Evolutionary conservation across 805 yeast genomes (phyloP), one percentile per base, ranked within the genome.

Genomic region (Ogataea nonfermentans): DNA sequence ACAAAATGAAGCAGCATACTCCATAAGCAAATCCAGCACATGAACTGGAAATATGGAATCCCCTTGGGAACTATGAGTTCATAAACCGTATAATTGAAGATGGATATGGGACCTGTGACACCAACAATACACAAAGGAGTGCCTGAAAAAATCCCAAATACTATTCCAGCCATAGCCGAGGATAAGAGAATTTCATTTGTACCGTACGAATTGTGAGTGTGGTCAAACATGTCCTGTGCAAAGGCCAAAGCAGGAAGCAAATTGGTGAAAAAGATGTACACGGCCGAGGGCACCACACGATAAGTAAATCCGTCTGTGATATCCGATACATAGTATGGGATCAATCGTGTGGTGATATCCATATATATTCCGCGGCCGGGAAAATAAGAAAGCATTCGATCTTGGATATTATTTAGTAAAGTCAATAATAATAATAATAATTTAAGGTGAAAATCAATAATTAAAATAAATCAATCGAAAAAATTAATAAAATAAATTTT

Each of bases 11-110:
- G 72, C 9, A 80, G 71, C 86, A 84, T 82, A 4, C 87, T 74
- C 99, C 99, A 91, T 5, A 93, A 68, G 53, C 89, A 86, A 23
- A 91, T 69, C 98, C 98, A 93, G 57, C 91, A 82, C 96, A 93
- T 90, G 60, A 91, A 91, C 12, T 90, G 88, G 63, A 91, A 89
- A 58, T 76, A 89, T 2, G 63, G 60, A 1, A 73, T 66, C 7
- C 71, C 73, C 43, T 72, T 57, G 0, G 85, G 81, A 15, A 57
- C 63, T 25, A 86, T 72, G 35, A 86, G 71, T 44, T 82, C 83
- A 56, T 81, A 86, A 1, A 93, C 90, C 0, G 98, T 93, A 54
- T 88, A 89, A 55, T 86, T 86, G 71, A 93, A 91, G 44, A 91
- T 90, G 2, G 95, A 67, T 11, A 93, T 82, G 0, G 99, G 99